These are phyloP conservation scores for Typha latifolia DNA, from an alignment of 176 grass and related monocot species.

Conservation along the genomic window DNA sequence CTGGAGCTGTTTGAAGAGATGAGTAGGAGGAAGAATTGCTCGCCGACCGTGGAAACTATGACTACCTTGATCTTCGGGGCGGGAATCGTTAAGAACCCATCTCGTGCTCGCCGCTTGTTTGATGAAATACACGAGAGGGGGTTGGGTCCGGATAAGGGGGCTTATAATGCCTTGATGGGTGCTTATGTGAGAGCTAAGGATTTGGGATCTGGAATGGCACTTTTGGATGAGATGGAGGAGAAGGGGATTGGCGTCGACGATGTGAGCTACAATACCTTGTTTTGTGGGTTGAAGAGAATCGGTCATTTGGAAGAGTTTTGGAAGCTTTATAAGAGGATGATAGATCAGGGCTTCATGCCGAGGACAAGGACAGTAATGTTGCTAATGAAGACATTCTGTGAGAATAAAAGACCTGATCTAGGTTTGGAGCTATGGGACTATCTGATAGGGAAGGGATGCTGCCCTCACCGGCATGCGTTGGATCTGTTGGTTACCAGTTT, in stretches of 20 bases:
- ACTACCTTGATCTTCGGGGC: constrained; percentile 73
- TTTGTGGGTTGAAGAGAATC: constrained; percentile 60
- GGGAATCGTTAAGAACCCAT: constrained; percentile 40
- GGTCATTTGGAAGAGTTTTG: constrained; percentile 66
- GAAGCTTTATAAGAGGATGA: constrained; percentile 63
- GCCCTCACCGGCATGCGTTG: constrained; percentile 68
- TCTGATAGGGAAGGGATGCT: constrained; percentile 58
- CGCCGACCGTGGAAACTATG: constrained; percentile 45
- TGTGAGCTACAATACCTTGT: constrained; percentile 68
- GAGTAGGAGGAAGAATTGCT: constrained; percentile 34
- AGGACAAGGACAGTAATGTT: constrained; percentile 67
- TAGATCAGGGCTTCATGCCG: constrained; percentile 45
- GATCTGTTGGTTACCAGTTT: constrained; percentile 69
- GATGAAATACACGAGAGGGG: constrained; percentile 61
- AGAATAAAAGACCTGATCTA: constrained; percentile 57
- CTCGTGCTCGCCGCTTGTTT: constrained; percentile 41
- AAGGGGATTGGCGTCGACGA: constrained; percentile 53
- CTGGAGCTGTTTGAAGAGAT: constrained; percentile 65
- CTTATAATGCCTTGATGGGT: constrained; percentile 67
- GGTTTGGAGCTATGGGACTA: constrained; percentile 73
- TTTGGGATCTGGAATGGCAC: constrained; percentile 41
- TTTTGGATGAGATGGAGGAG: constrained; percentile 60
- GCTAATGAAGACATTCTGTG: constrained; percentile 78
- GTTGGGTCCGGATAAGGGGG: constrained; percentile 41
- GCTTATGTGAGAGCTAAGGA: constrained; percentile 49